Base-by-base conservation (phyloP, 805 yeast species). In the Brettanomyces bruxellensis region DNA sequence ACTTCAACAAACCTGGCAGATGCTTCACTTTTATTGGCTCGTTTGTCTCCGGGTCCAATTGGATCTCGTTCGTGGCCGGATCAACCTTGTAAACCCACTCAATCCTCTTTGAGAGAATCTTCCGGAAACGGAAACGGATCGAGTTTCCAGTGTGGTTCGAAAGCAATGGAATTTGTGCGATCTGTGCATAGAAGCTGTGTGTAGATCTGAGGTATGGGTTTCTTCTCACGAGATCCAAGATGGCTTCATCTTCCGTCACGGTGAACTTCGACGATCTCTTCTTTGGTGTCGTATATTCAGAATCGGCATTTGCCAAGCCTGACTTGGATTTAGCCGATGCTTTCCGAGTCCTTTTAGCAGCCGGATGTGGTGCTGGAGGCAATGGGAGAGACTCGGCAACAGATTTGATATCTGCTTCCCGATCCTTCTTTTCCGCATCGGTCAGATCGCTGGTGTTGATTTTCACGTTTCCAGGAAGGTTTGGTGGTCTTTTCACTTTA, bases 91-190 rank as follows among this genome's bases (percentile, higher is more conserved):
- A 78, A 22, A 75, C 82, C 50, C 62, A 77, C 2, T 64, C 66
- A 37, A 78, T 51, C 34, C 65, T 57, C 30, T 66, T 61, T 3
- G 70, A 56, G 13, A 78, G 57, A 25, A 71, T 67, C 24, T 69
- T 72, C 51, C 81, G 68, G 55, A 62, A 78, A 56, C 84, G 70
- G 52, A 75, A 84, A 52, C 95, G 71, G 41, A 85, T 78, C 1
- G 90, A 83, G 52, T 85, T 81, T 11, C 89, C 87, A 0, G 91
- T 82, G 64, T 85, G 93, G 44, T 76, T 77, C 22, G 73, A 71
- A 46, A 85, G 67, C 25, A 55, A 41, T 1, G 60, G 59, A 43
- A 73, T 64, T 28, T 70, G 66, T 0, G 88, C 79, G 54, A 86
- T 76, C 49, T 74, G 79, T 40, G 77, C 78, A 55, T 73, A 85